Base-by-base conservation (phyloP, 2,329 filamentous ascomycete species). In the Aspergillus luchuensis region DNA sequence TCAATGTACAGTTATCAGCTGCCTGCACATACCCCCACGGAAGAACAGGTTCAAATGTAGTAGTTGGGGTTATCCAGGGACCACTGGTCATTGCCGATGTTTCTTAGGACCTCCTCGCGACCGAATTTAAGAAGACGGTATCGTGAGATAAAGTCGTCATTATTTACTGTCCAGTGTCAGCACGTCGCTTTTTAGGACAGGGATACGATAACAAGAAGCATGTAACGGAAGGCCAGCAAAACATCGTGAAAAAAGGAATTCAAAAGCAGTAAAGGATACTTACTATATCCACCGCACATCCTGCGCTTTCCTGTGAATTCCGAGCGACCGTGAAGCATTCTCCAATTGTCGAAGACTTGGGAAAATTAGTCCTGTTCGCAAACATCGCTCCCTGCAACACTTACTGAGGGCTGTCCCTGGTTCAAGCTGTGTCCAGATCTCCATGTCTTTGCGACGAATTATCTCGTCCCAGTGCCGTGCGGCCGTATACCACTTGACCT, bases 261-360 rank as follows among this genome's bases (percentile, higher is more conserved):
- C 10, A 36, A 2, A 2, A 38, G 30, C 30, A 61, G 28, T 19
- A 33, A 55, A 8, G 53, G 15, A 15, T 19, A 86, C 89, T 83
- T 80, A 92, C 91, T 89, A 71, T 98, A 98, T 8, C 86, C 94
- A 61, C 95, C 95, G 75, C 93, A 97, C 71, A 99, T 91, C 66
- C 93, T 87, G 66, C 95, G 83, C 71, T 90, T 87, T 1, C 95
- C 95, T 5, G 88, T 89, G 71, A 98, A 99, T 0, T 86, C 86
- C 55, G 88, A 88, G 68, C 95, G 83, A 1, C 94, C 95, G 76
- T 99, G 95, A 67, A 98, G 79, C 36, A 97, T 90, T 61, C 95
- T 85, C 92, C 94, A 97, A 72, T 99, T 98, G 73, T 99, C 91
- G 75, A 99, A 97, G 50, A 98, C 90, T 91, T 67, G 10, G 51